phyloP scores from a whole-genome alignment of 225 moss, liverwort and hornwort genomes.

The Physcomitrium patens region DNA sequence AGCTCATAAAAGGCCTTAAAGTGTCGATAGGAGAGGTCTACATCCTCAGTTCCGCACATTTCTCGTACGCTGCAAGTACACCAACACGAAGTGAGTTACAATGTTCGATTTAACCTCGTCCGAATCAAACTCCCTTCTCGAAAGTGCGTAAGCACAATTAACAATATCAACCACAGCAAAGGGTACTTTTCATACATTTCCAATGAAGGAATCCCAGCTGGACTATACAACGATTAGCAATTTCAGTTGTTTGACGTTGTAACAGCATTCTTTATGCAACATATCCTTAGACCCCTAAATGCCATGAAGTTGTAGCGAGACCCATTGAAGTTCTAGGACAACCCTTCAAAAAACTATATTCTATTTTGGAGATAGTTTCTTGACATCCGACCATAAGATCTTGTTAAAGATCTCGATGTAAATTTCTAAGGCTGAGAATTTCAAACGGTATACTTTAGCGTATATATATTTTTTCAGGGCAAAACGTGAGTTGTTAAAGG shows the following conservation, averaged over 20 bases:
- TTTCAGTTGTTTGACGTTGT: background rate
- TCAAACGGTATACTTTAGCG: too few relatives aligned
- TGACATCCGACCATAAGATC: too few relatives aligned
- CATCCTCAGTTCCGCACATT: slow-evolving; percentile 85
- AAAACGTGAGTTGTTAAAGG: too few relatives aligned
- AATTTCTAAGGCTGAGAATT: too few relatives aligned
- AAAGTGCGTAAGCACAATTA: background rate
- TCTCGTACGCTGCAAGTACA: slow-evolving; percentile 72
- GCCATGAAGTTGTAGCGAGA: too few relatives aligned
- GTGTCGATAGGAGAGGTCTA: slow-evolving; percentile 78
- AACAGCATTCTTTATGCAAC: slow-evolving; percentile 3
- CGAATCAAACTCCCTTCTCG: background rate
- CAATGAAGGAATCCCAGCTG: background rate
- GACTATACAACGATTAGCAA: background rate
- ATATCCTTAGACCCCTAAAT: too few relatives aligned
- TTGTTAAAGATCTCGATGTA: too few relatives aligned
- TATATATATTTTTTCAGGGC: too few relatives aligned
- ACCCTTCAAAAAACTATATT: too few relatives aligned
- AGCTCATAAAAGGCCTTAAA: slow-evolving; percentile 77
- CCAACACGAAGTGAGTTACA: slow-evolving; percentile 5
- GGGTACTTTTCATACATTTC: background rate
- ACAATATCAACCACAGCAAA: background rate
- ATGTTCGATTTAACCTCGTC: background rate
- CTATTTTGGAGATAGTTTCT: too few relatives aligned
- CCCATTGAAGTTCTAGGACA: too few relatives aligned